A percentile compares a stretch with the other conserved stretches of the same genome.
Conservation (phyloP, 305 asterid species). For the Rubia occidens region DNA sequence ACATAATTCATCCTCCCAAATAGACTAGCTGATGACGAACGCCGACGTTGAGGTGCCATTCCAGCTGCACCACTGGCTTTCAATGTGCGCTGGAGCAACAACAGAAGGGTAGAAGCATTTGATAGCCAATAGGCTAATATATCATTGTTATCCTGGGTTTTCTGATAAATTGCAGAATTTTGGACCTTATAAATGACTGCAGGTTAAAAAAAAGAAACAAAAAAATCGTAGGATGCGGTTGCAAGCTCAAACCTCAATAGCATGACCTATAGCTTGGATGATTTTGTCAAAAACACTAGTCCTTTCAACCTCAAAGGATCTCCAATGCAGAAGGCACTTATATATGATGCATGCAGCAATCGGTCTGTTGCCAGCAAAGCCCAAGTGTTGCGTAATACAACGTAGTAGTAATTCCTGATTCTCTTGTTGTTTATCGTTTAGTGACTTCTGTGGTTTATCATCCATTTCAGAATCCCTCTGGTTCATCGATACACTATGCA, state of each 20-base stretch:
- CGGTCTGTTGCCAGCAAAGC: constrained; percentile 78
- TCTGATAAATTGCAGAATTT: constrained; percentile 29
- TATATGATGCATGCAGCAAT: constrained; percentile 87
- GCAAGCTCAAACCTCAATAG: constrained; percentile 46
- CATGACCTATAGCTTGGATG: constrained; percentile 59
- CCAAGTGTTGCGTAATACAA: constrained; percentile 70
- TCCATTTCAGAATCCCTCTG: constrained; percentile 58
- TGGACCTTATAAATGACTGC: constrained; percentile 6
- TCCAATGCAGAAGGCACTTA: constrained; percentile 91
- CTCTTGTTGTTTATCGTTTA: constrained; percentile 84
- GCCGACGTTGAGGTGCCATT: constrained; percentile 53
- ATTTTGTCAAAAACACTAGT: constrained; percentile 53
- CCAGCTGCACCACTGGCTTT: constrained; percentile 60
- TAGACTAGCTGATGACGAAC: constrained; percentile 49
- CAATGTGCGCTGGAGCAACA: constrained; percentile 57
- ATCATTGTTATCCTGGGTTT: constrained; percentile 54
- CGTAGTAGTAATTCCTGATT: constrained; percentile 81
- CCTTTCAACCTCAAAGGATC: constrained; percentile 87
- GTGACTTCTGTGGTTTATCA: constrained; percentile 87
- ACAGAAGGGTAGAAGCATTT: constrained; percentile 51
- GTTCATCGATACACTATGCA: constrained; percentile 63
- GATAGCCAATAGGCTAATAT: constrained; percentile 61
- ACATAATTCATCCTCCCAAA: constrained; percentile 58
- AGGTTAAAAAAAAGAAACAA: constrained; percentile 14
- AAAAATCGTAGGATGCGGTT: constrained; percentile 10